These are phyloP conservation scores for Francoa sonchifolia DNA, from an alignment of 441 rosid genomes.

Conservation along the genomic window DNA sequence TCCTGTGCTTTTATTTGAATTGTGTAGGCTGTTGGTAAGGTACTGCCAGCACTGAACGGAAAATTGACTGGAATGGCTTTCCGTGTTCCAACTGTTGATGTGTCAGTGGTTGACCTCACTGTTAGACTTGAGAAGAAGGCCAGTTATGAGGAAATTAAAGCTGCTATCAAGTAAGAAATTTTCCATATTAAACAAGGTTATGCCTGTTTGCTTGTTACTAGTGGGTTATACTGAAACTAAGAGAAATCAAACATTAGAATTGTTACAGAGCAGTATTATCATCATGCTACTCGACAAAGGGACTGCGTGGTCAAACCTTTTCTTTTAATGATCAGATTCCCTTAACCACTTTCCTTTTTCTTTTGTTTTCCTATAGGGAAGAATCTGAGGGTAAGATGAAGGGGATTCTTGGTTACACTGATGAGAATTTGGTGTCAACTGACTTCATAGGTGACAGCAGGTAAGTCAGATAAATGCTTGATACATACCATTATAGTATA, in stretches of 20 bases:
- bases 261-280: not conserved
- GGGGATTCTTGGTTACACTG: slow-evolving; percentile 57
- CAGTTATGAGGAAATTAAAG: not conserved
- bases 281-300: too few species aligned
- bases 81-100: slow-evolving; percentile 3
- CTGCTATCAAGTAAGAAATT: not conserved
- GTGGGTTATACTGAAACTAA: too few species aligned
- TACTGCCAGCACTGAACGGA: not conserved
- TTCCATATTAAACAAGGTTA: too few species aligned
- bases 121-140: slow-evolving; percentile 4
- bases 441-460: slow-evolving; percentile 49
- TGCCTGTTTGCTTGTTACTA: too few species aligned
- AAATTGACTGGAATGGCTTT: slow-evolving; percentile 1
- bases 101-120: slow-evolving; percentile 1
- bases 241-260: too few species aligned
- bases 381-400: slow-evolving; percentile 43
- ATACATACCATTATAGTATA: too few species aligned
- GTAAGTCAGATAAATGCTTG: too few species aligned
- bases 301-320: not conserved
- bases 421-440: slow-evolving; percentile 46
- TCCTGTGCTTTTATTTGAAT: not conserved
- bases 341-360: not conserved
- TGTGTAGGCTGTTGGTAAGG: slow-evolving; percentile 2
- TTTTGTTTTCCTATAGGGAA: slow-evolving; percentile 22
- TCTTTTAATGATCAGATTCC: too few species aligned